Percentiles rank a stretch among this genome's conserved stretches.
phyloP scores from a whole-genome alignment of 805 yeast species.

The Myxozyma monticola region DNA sequence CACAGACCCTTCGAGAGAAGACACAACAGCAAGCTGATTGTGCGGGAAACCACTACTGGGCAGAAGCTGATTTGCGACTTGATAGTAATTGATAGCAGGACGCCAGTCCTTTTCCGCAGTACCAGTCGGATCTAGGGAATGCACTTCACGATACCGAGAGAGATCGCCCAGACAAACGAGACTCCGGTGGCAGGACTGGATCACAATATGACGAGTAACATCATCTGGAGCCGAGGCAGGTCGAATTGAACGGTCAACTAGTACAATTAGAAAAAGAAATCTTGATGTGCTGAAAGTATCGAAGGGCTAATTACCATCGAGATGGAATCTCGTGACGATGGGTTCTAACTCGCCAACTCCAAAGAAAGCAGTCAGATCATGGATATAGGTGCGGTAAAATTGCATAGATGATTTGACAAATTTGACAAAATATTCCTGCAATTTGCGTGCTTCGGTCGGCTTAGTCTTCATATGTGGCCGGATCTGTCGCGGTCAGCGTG shows the following conservation, averaged over 20 bases:
- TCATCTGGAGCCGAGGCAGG: neutral
- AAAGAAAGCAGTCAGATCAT: conserved; percentile 11
- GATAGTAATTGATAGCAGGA: conserved; percentile 26
- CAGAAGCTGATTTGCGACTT: conserved; percentile 25
- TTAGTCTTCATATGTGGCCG: conserved; percentile 7
- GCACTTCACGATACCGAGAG: conserved; percentile 30
- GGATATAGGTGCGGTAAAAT: conserved; percentile 22
- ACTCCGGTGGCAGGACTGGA: conserved; percentile 23
- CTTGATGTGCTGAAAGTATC: too few species aligned
- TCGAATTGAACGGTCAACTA: too few species aligned
- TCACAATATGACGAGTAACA: conserved; percentile 8
- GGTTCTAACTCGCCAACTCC: conserved; percentile 17
- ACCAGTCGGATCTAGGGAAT: conserved; percentile 9
- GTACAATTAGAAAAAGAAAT: too few species aligned
- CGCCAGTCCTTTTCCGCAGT: conserved; percentile 22
- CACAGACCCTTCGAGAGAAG: conserved; percentile 17
- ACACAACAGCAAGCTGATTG: conserved; percentile 32
- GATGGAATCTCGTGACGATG: conserved; percentile 1
- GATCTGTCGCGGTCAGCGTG: conserved; percentile 6
- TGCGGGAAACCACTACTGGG: conserved; percentile 28
- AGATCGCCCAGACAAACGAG: conserved; percentile 31
- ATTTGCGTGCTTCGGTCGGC: conserved; percentile 24
- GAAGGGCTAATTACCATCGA: neutral
- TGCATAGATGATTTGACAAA: conserved; percentile 18
- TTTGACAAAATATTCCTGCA: conserved; percentile 22